Conservation (phyloP, 352 stramenopile genomes). For the Aphanomyces euteiches region DNA sequence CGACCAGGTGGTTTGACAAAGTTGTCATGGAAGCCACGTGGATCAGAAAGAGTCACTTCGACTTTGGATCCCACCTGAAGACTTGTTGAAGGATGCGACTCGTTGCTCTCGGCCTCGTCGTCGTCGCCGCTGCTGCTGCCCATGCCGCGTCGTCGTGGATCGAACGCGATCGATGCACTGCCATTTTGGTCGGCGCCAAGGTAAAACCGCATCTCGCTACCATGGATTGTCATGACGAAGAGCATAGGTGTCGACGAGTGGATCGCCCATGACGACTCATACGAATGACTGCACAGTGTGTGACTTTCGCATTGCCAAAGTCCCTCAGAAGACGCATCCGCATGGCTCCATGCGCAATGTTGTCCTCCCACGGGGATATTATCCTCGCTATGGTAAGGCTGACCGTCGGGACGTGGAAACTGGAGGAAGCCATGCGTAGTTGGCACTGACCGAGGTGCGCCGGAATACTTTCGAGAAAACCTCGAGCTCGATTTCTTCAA, state of each 20-base stretch:
- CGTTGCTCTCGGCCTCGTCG: too few species aligned
- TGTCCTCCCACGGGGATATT: constrained; percentile 53
- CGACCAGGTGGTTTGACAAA: too few species aligned
- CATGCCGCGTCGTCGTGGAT: too few species aligned
- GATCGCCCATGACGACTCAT: constrained; percentile 80
- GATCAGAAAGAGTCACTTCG: too few species aligned
- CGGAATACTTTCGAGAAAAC: constrained; percentile 55
- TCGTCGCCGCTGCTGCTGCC: too few species aligned
- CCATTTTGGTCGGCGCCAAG: constrained; percentile 76
- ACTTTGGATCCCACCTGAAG: too few species aligned
- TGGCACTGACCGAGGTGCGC: constrained; percentile 41
- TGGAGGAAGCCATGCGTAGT: constrained; percentile 38
- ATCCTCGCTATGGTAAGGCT: constrained; percentile 66
- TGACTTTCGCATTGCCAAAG: constrained; percentile 79
- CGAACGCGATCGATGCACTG: constrained; percentile 52
- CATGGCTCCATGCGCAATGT: constrained; percentile 48
- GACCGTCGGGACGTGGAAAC: neutral
- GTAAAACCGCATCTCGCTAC: constrained; percentile 29
- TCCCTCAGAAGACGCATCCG: constrained; percentile 56
- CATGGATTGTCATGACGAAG: neutral
- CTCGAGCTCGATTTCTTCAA: constrained; percentile 66
- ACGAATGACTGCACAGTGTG: constrained; percentile 81
- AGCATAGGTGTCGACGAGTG: constrained; percentile 52
- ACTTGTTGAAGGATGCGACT: too few species aligned
- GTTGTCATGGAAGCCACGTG: too few species aligned